Percentiles rank a stretch among this genome's conserved stretches.
Conservation (phyloP, 331 rosid genomes). For the Acacia pycnantha region DNA sequence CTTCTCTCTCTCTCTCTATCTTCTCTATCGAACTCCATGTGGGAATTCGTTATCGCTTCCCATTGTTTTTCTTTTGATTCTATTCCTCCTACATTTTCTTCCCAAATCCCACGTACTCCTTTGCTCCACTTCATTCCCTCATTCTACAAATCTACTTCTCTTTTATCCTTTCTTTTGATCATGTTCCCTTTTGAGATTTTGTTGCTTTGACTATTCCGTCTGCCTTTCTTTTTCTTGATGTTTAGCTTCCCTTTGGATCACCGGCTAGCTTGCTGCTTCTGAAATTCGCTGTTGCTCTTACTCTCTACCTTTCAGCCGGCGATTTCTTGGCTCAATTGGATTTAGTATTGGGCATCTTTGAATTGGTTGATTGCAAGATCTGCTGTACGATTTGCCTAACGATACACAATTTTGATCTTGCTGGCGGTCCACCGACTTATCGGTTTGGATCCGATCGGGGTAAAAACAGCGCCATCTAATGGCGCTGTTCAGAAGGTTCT, state of each 20-base stretch:
- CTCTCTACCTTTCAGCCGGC: slow-evolving; percentile 12
- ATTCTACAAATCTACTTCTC: slow-evolving; percentile 18
- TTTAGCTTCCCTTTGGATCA: slow-evolving; percentile 21
- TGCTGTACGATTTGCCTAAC: slow-evolving; percentile 20
- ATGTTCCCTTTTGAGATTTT: neutral
- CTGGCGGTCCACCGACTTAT: slow-evolving; percentile 37
- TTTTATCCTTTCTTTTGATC: neutral
- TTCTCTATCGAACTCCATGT: slow-evolving; percentile 10
- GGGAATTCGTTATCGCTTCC: neutral
- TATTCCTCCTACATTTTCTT: neutral
- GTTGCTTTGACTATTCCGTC: slow-evolving; percentile 25
- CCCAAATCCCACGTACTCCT: slow-evolving; percentile 19
- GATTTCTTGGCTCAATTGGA: slow-evolving; percentile 24
- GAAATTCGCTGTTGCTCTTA: neutral
- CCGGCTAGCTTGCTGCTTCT: slow-evolving; percentile 14
- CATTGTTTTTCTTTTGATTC: neutral
- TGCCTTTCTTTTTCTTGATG: neutral
- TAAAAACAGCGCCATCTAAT: slow-evolving; percentile 95
- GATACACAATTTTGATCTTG: slow-evolving; percentile 36
- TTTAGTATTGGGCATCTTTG: slow-evolving; percentile 22
- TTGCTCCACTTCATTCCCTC: slow-evolving; percentile 40
- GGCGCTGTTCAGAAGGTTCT: slow-evolving; percentile 99
- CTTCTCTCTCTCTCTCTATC: slow-evolving; percentile 27
- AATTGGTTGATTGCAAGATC: slow-evolving; percentile 56
- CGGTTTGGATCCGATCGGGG: slow-evolving; percentile 89